phyloP scores from a whole-genome alignment of 495 filamentous ascomycete species.

The Xylaria cubensis region DNA sequence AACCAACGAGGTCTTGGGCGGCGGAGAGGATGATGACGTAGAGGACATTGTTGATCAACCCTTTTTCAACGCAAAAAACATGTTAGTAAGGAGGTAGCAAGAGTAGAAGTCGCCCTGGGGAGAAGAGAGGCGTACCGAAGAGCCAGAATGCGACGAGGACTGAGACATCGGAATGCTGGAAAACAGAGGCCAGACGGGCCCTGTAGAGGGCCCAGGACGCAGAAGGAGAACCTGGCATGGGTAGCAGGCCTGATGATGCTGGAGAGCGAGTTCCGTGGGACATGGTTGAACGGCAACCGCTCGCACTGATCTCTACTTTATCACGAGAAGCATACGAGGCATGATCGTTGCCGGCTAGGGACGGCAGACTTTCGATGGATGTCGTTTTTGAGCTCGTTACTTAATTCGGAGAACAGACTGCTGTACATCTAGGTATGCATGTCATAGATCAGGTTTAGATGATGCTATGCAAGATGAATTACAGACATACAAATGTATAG shows the following conservation, averaged over 20 bases:
- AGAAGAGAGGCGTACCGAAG: constrained; percentile 68
- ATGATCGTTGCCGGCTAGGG: not conserved
- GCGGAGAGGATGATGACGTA: constrained; percentile 96
- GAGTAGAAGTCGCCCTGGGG: not conserved
- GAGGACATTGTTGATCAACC: constrained; percentile 95
- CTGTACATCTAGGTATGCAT: not conserved
- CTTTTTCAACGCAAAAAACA: constrained; percentile 50
- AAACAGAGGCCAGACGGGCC: constrained; percentile 66
- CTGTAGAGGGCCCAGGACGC: constrained; percentile 75
- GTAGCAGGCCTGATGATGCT: constrained; percentile 60
- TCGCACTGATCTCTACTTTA: not conserved
- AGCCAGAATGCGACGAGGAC: constrained; percentile 90
- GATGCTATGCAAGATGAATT: not conserved
- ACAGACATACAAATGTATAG: not conserved
- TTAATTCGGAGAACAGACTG: not conserved
- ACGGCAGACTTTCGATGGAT: not conserved
- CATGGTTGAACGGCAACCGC: not conserved
- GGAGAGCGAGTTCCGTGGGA: constrained; percentile 38
- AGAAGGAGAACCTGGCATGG: constrained; percentile 75
- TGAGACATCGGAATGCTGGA: constrained; percentile 71
- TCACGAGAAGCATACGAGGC: not conserved
- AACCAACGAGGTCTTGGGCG: constrained; percentile 94
- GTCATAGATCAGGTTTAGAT: not conserved
- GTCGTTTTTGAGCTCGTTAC: not conserved
- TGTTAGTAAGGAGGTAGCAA: not conserved